These are phyloP conservation scores for Persicaria maculosa DNA, from an alignment of 148 eudicot genomes.

Conservation along the genomic window DNA sequence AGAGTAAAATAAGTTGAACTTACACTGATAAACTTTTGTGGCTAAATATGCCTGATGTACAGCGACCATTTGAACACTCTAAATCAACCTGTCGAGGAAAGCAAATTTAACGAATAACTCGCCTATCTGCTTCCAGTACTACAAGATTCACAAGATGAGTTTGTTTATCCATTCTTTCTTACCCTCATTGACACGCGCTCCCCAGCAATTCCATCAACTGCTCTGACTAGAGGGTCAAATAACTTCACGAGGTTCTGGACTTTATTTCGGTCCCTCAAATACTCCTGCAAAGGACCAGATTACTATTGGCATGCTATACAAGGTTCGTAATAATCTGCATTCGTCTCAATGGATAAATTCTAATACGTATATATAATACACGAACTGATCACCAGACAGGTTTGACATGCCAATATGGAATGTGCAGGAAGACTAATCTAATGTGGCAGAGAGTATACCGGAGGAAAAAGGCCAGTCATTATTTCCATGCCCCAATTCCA, in stretches of 20 bases:
- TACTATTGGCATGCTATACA: background rate
- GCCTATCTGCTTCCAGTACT: background rate
- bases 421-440: background rate
- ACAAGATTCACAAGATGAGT: background rate
- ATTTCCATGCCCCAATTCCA: conserved; percentile 99
- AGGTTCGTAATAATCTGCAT: background rate
- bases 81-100: conserved; percentile 62
- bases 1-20: conserved; percentile 19
- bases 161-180: conserved; percentile 9
- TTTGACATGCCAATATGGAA: no score
- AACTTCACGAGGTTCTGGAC: conserved; percentile 69
- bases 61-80: conserved; percentile 74
- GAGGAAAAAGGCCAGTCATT: conserved; percentile 63
- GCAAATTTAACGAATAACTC: background rate
- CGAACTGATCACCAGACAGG: no score
- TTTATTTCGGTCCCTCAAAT: conserved; percentile 67
- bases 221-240: conserved; percentile 82
- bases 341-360: background rate
- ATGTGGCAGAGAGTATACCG: conserved; percentile 29
- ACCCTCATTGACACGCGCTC: conserved; percentile 98
- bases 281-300: conserved; percentile 48
- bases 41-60: conserved; percentile 71
- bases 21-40: conserved; percentile 75
- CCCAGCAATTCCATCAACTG: conserved; percentile 70
- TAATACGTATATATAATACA: background rate